These are phyloP conservation scores for Gossypium anomalum DNA, from an alignment of 345 rosid genomes.

Conservation along the genomic window DNA sequence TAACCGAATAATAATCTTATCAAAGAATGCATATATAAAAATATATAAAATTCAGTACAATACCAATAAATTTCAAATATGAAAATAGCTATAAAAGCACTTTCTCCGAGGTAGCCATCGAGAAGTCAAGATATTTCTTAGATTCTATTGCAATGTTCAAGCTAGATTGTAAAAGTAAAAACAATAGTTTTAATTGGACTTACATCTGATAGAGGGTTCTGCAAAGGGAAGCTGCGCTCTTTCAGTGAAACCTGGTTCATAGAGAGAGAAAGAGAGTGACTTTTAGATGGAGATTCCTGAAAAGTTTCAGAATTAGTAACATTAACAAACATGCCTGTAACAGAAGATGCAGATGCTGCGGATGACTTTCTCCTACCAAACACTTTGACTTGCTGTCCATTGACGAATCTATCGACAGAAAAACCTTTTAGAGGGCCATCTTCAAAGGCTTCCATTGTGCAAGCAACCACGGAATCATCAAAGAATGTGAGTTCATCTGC, in stretches of 20 bases:
- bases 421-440: slow-evolving; percentile 77
- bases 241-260: slow-evolving; percentile 42
- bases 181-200: slow-evolving; percentile 6
- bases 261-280: neutral
- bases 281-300: slow-evolving; percentile 25
- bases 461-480: slow-evolving; percentile 82
- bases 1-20: neutral
- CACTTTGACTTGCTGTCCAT: slow-evolving; percentile 86
- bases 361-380: slow-evolving; percentile 74
- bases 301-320: slow-evolving; percentile 12
- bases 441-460: slow-evolving; percentile 80
- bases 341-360: slow-evolving; percentile 41
- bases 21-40: neutral
- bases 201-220: slow-evolving; percentile 63
- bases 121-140: neutral
- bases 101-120: neutral
- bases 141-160: neutral
- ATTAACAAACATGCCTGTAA: slow-evolving; percentile 28
- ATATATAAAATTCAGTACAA: neutral
- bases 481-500: slow-evolving; percentile 83
- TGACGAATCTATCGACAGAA: slow-evolving; percentile 77
- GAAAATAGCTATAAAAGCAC: neutral
- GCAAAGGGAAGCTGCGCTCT: slow-evolving; percentile 53
- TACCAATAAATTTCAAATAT: neutral
- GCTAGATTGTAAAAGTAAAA: neutral